Evolutionary conservation across 1,284 basidiomycete genomes (phyloP), one percentile per base, ranked within the genome.

Genomic region (Microbotryomycetes sp.): DNA sequence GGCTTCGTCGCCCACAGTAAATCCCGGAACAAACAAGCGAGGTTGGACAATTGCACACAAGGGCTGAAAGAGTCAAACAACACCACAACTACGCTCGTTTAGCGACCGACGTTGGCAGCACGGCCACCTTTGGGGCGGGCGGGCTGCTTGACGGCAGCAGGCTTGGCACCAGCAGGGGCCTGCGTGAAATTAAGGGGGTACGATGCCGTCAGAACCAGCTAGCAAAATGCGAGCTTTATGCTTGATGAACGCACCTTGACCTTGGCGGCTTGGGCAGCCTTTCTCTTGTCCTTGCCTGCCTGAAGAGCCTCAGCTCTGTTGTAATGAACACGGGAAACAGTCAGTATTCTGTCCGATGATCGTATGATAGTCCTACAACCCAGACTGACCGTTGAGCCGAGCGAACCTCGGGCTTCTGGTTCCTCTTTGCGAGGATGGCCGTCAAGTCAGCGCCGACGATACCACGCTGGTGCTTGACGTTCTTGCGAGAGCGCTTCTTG

Each of bases 391-490:
- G 89, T 89, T 72, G 84, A 70, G 90, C 87, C 66, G 82, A 81
- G 71, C 96, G 86, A 69, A 89, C 84, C 74, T 89, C 87, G 66
- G 88, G 83, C 73, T 90, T 90, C 81, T 93, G 89, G 79, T 89
- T 91, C 72, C 93, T 85, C 81, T 85, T 89, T 70, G 92, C 92
- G 66, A 86, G 83, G 78, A 98, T 97, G 74, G 88, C 79, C 64
- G 87, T 84, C 68, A 97, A 83, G 79, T 96, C 92, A 70, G 92
- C 91, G 80, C 96, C 96, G 74, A 94, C 92, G 77, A 98, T 92
- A 70, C 94, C 96, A 78, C 96, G 91, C 82, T 96, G 87, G 83
- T 92, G 87, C 84, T 98, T 98, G 76, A 97, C 91, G 69, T 91
- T 93, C 79, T 88, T 87, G 79, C 93, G 89, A 63, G 89, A 90